Evolutionary conservation across 768 basidiomycete species (phyloP), one percentile per base, ranked within the genome.

Genomic region (Tricholoma sp.): DNA sequence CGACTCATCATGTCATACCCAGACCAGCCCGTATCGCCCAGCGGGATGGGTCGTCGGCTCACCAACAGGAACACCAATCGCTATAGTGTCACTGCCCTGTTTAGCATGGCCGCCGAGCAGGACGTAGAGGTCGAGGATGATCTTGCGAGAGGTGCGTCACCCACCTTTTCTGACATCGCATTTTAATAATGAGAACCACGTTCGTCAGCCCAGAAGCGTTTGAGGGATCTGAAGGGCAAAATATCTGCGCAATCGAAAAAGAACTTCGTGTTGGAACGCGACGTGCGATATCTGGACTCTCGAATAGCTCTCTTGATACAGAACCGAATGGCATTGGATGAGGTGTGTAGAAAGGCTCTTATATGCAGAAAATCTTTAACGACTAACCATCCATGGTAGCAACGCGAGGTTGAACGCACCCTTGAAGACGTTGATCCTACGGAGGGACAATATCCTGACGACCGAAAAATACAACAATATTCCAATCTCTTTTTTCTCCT

Each of bases 171-270:
- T 57, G 37, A 51, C 39, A 52, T 15, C 42, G 57, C 34, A 51
- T 29, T 28, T 36, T 17, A 8, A 29, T 57, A 37, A 36, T 15
- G 17, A 31, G 47, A 41, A 61, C 53, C 53, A 59, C 55, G 52
- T 50, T 37, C 41, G 9, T 44, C 68, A 94, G 97, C 97, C 50
- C 97, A 99, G 78, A 98, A 96, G 73, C 93, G 96, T 48, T 77
- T 99, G 31, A 82, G 97, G 31, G 97, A 99, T 65, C 81, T 99
- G 60, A 99, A 99, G 76, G 84, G 88, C 28, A 91, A 94, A 68
- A 99, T 99, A 58, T 98, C 97, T 12, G 90, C 94, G 0, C 97
- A 98, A 74, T 95, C 93, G 54, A 99, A 99, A 82, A 98, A 98
- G 85, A 99, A 99, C 76, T 99, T 99, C 65, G 97, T 99, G 39